Base-by-base conservation (phyloP, 805 yeast species). In the Kazachstania kunashirensis region DNA sequence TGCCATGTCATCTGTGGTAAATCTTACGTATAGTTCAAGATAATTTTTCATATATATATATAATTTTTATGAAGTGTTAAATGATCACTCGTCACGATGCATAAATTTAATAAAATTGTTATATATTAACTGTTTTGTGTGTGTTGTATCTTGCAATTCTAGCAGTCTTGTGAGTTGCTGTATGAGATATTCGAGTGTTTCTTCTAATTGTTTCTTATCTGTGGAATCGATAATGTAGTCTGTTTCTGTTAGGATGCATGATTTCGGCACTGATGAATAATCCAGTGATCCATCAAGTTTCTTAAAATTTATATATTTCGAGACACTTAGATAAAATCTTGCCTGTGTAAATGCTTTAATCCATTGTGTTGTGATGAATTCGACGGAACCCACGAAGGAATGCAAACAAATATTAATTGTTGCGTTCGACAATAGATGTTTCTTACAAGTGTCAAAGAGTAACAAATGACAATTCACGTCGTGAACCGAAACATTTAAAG, bases 331-430 rank as follows among this genome's bases (percentile, higher is more conserved):
- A 61, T 30, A 52, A 31, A 42, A 59, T 60, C 54, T 46, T 1
- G 40, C 36, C 12, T 31, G 24, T 1, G 44, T 38, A 24, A 50
- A 50, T 6, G 29, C 25, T 20, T 43, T 44, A 15, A 50, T 43
- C 33, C 71, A 50, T 67, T 79, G 72, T 29, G 63, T 36, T 37
- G 62, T 52, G 12, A 79, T 71, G 40, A 77, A 84, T 29, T 85
- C 95, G 0, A 66, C 43, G 2, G 94, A 79, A 0, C 97, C 97
- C 6, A 85, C 75, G 55, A 77, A 92, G 0, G 96, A 84, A 53
- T 89, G 97, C 17, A 92, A 65, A 26, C 84, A 74, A 1, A 86
- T 57, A 3, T 63, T 53, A 10, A 29, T 29, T 4, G 24, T 7
- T 18, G 21, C 3, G 7, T 20, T 18, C 16, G 38, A 30, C 8